These are phyloP conservation scores for Hapsidospora chrysogenum DNA, from an alignment of 495 filamentous ascomycete genomes.

Conservation along the genomic window DNA sequence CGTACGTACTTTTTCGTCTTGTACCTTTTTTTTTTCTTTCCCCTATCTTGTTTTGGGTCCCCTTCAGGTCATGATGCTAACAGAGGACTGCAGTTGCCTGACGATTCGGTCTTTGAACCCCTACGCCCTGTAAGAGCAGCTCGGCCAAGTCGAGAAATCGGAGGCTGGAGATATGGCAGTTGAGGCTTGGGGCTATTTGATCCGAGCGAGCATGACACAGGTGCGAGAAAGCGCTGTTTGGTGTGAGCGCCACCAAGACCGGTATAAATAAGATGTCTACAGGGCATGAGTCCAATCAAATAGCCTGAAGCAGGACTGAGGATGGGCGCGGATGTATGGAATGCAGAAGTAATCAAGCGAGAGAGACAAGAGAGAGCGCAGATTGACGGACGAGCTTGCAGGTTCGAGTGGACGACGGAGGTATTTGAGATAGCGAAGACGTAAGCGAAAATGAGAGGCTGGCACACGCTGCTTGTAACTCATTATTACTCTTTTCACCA, in stretches of 20 bases:
- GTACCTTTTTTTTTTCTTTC: no score
- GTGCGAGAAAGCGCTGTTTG: neutral
- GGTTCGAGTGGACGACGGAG: no score
- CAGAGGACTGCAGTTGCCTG: conserved; percentile 56
- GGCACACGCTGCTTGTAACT: no score
- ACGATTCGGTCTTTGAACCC: conserved; percentile 97
- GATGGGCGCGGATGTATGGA: no score
- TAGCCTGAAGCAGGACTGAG: no score
- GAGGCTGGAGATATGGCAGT: neutral
- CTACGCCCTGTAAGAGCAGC: conserved; percentile 56
- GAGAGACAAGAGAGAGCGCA: no score
- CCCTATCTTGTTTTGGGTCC: neutral
- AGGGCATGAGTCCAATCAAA: no score
- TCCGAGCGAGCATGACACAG: neutral
- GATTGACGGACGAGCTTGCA: no score
- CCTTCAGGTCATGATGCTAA: conserved; percentile 2
- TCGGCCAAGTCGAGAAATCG: neutral
- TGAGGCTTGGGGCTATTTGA: neutral
- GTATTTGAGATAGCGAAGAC: no score
- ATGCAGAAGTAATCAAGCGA: no score
- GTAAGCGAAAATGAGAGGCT: no score
- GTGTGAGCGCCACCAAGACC: neutral
- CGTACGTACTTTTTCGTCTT: conserved; percentile 72
- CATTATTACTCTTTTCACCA: no score
- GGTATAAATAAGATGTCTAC: conserved; percentile 3